Percentiles rank a stretch among this genome's conserved stretches.
These are phyloP conservation scores for Amylocarpus encephaloides DNA, from an alignment of 2,329 filamentous ascomycete species.

Conservation along the genomic window DNA sequence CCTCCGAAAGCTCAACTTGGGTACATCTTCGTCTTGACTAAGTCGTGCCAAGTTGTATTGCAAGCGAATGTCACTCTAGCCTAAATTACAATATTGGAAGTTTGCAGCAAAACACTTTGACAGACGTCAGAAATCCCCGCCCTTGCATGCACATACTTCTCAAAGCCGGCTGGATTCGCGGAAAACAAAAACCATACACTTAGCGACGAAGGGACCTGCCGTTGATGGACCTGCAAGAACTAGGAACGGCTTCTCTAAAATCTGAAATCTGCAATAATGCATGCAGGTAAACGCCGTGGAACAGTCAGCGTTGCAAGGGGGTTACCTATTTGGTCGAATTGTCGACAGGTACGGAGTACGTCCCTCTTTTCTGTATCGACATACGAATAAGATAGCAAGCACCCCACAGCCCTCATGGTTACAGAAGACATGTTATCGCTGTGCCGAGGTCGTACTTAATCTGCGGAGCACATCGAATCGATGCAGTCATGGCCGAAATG, in stretches of 20 bases:
- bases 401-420: too few species aligned
- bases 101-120: not conserved
- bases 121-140: not conserved
- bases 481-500: too few species aligned
- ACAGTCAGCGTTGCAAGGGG: constrained; percentile 37
- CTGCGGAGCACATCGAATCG: too few species aligned
- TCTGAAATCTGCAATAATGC: not conserved
- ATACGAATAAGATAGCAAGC: too few species aligned
- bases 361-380: too few species aligned
- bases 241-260: not conserved
- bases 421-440: too few species aligned
- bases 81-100: constrained; percentile 1
- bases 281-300: not conserved
- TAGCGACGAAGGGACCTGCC: not conserved
- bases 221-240: not conserved
- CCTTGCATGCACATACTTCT: not conserved
- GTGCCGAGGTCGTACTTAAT: too few species aligned
- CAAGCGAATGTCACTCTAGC: not conserved
- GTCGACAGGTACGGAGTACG: too few species aligned
- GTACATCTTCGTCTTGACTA: not conserved
- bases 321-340: too few species aligned
- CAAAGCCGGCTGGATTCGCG: not conserved
- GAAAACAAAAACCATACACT: not conserved
- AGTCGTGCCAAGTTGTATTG: not conserved
- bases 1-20: not conserved